Percentiles rank a stretch among this genome's conserved stretches.
Evolutionary conservation across 495 filamentous ascomycete genomes (phyloP).

Genomic region (Bathelium albidoporum): DNA sequence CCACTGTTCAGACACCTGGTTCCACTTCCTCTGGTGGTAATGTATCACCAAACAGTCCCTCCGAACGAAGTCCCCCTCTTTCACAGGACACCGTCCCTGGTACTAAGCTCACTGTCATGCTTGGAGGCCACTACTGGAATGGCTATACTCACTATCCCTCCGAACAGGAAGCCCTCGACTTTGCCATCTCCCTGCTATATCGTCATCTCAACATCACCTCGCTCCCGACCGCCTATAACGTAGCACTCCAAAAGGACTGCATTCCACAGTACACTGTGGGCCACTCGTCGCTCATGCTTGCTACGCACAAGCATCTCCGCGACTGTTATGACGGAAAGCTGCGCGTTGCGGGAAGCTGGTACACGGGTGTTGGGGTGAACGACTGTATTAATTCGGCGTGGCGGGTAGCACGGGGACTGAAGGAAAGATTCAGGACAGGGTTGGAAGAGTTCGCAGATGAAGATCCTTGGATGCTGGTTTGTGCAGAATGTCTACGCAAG

Average conservation of each 20-base stretch:
- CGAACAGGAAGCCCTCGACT: slow-evolving; percentile 49
- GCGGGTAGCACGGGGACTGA: slow-evolving; percentile 32
- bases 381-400: slow-evolving; percentile 51
- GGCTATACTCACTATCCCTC: slow-evolving; percentile 47
- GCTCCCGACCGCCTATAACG: slow-evolving; percentile 44
- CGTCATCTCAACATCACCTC: slow-evolving; percentile 64
- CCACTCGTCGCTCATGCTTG: slow-evolving; percentile 53
- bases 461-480: neutral
- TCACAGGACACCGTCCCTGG: slow-evolving; percentile 48
- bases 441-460: slow-evolving; percentile 12
- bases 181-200: slow-evolving; percentile 57
- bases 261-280: slow-evolving; percentile 85
- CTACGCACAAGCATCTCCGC: slow-evolving; percentile 45
- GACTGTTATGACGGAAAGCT: slow-evolving; percentile 52
- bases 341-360: slow-evolving; percentile 71
- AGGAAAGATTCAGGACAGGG: slow-evolving; percentile 17
- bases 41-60: no score
- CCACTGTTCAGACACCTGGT: slow-evolving; percentile 11
- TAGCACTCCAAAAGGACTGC: slow-evolving; percentile 60
- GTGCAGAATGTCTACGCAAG: neutral
- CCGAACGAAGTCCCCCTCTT: slow-evolving; percentile 6
- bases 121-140: slow-evolving; percentile 92
- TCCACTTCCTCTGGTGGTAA: no score
- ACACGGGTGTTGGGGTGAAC: slow-evolving; percentile 51
- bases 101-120: slow-evolving; percentile 89